Evolutionary conservation across 192 early-diverging fungal genomes (phyloP).

Genomic region (Linnemannia elongata): DNA sequence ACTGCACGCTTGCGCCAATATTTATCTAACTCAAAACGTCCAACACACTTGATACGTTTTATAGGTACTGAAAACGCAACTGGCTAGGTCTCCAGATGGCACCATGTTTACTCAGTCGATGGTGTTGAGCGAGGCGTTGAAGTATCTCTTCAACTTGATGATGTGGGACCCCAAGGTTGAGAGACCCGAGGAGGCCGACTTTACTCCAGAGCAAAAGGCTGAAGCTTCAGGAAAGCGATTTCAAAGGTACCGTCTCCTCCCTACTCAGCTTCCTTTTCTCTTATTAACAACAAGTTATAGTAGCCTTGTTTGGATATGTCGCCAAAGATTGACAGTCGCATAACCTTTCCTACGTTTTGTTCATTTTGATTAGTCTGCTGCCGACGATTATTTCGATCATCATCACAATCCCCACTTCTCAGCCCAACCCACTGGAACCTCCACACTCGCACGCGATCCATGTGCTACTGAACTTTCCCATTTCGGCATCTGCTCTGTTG

Average conservation of each 20-base stretch:
- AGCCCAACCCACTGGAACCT: slow-evolving; percentile 69
- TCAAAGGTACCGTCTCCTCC: slow-evolving; percentile 31
- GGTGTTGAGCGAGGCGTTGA: slow-evolving; percentile 65
- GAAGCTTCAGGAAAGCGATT: slow-evolving; percentile 34
- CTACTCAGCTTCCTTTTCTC: not conserved
- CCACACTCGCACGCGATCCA: slow-evolving; percentile 87
- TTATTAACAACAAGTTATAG: not conserved
- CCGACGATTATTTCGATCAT: slow-evolving; percentile 61
- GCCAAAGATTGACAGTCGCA: not conserved
- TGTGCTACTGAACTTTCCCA: slow-evolving; percentile 73
- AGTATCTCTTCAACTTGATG: slow-evolving; percentile 69
- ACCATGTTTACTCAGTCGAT: slow-evolving; percentile 58
- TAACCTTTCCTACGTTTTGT: not conserved
- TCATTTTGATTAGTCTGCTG: slow-evolving; percentile 42
- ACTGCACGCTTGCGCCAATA: not conserved
- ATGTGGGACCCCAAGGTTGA: slow-evolving; percentile 54
- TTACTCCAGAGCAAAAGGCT: slow-evolving; percentile 22
- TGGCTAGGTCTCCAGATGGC: slow-evolving; percentile 44
- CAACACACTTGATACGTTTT: too few relatives aligned
- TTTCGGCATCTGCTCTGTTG: slow-evolving; percentile 38
- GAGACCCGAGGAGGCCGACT: slow-evolving; percentile 17
- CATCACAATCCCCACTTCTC: slow-evolving; percentile 46
- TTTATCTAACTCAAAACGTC: slow-evolving; percentile 12
- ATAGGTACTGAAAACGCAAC: slow-evolving; percentile 49
- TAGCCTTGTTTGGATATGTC: too few relatives aligned